Evolutionary conservation across 139 green algal species (phyloP).

Genomic region (Tetratostichococcus sp.): DNA sequence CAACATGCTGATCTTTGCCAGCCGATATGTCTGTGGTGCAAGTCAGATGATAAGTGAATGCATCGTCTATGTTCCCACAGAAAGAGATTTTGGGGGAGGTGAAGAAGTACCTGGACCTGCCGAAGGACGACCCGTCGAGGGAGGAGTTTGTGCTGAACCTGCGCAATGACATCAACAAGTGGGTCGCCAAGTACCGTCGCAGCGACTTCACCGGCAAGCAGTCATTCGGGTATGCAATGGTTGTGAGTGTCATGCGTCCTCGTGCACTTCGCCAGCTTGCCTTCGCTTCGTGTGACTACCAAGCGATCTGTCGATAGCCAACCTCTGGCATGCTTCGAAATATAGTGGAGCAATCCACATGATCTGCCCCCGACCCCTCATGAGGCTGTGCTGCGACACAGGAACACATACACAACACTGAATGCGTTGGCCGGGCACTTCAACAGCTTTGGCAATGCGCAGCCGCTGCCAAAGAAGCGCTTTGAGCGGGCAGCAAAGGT

Average conservation of each 20-base stretch:
- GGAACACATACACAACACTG: conserved; percentile 84
- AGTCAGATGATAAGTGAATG: too few species aligned
- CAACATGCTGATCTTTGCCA: too few species aligned
- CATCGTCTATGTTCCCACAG: conserved; percentile 37
- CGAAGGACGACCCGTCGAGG: conserved; percentile 49
- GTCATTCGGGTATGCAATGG: conserved; percentile 64
- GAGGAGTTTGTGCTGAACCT: conserved; percentile 64
- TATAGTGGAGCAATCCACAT: too few species aligned
- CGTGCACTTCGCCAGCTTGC: too few species aligned
- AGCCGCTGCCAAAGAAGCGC: conserved; percentile 89
- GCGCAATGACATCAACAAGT: conserved; percentile 74
- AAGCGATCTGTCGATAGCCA: too few species aligned
- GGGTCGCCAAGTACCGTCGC: conserved; percentile 80
- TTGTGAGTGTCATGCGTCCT: too few species aligned
- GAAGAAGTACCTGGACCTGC: conserved; percentile 46
- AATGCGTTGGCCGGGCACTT: conserved; percentile 89
- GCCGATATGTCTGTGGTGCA: too few species aligned
- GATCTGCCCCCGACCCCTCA: too few species aligned
- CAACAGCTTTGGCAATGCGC: conserved; percentile 81
- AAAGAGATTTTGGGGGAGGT: conserved; percentile 54
- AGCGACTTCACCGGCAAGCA: conserved; percentile 64
- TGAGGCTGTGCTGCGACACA: conserved; percentile 21
- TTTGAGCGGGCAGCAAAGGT: conserved; percentile 83
- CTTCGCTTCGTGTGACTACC: too few species aligned
- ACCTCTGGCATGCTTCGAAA: too few species aligned